Base-by-base conservation (phyloP, 805 yeast species). In the Starmera caribaea region DNA sequence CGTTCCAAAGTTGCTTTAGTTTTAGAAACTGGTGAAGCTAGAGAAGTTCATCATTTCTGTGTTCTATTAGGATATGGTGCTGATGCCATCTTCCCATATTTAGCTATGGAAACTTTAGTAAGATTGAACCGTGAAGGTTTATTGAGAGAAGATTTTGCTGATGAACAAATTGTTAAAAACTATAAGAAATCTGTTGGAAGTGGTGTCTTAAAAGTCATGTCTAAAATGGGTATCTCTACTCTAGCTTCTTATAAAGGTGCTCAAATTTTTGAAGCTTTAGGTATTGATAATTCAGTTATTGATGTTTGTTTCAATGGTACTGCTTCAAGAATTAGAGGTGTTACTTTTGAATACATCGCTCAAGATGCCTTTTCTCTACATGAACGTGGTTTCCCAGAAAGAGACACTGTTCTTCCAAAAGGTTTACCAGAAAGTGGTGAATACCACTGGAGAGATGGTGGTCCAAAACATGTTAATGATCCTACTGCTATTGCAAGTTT, bases 241-340 rank as follows among this genome's bases (percentile, higher is more conserved):
- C 71, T 90, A 59, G 96, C 97, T 11, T 86, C 96, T n/a, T 90
- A 90, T 67, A 90, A 90, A 67, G 97, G 97, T 63, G 98, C 98
- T 26, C 98, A 90, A 69, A 92, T 90, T 57, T 90, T 92, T 60
- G 98, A 90, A 65, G 96, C 96, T 37, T 69, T 90, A 45, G 98
- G 98, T 63, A 79, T 90, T 45, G 97, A 92, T 61, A 87, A 89
- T 65, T 79, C 95, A 9, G 97, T 90, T 38, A 84, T 90, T 49
- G 97, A 90, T 69, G 72, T 88, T 51, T 92, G 97, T 66, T 90
- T 90, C 62, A 85, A 94, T 14, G 97, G 97, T 56, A 92, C 98
- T 33, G 96, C 98, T 11, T 88, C 97, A 17, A 78, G 98, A 71
- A 89, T 90, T 55, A 81, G 79, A 59, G 98, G 98, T 73, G 78